phyloP scores from a whole-genome alignment of 768 basidiomycete species.

The Krasilnikovozyma curviuscula region DNA sequence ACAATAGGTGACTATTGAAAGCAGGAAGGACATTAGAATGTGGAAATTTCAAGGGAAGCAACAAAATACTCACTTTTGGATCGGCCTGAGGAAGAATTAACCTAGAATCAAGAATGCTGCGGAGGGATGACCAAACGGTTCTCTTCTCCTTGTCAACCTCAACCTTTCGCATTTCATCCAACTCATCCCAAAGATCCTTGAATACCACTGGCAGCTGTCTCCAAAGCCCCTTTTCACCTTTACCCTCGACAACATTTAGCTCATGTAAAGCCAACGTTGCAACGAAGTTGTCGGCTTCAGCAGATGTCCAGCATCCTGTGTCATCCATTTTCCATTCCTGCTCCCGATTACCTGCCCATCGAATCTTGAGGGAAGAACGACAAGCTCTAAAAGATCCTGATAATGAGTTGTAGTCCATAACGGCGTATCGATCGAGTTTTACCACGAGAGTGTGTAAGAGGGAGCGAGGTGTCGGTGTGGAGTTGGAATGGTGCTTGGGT shows the following conservation, averaged over 20 bases:
- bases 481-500: constrained; percentile 55
- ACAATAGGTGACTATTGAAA: no score
- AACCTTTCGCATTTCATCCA: constrained; percentile 45
- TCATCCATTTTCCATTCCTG: constrained; percentile 65
- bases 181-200: constrained; percentile 79
- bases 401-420: constrained; percentile 43
- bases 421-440: constrained; percentile 46
- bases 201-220: constrained; percentile 60
- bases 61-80: constrained; percentile 31
- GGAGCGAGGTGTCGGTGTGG: constrained; percentile 54
- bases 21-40: no score
- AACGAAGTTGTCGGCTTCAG: constrained; percentile 77
- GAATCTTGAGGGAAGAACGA: constrained; percentile 49
- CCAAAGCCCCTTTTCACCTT: constrained; percentile 28
- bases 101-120: constrained; percentile 36
- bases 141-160: constrained; percentile 48
- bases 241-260: constrained; percentile 27
- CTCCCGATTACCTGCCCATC: constrained; percentile 45
- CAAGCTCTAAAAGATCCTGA: constrained; percentile 56
- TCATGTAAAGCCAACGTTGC: constrained; percentile 68
- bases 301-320: constrained; percentile 54
- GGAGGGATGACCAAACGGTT: constrained; percentile 48
- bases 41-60: no score
- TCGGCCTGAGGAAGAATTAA: not conserved
- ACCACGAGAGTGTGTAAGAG: constrained; percentile 32